These are phyloP conservation scores for Biancaea sappan DNA, from an alignment of 306 rosid genomes.

Conservation along the genomic window DNA sequence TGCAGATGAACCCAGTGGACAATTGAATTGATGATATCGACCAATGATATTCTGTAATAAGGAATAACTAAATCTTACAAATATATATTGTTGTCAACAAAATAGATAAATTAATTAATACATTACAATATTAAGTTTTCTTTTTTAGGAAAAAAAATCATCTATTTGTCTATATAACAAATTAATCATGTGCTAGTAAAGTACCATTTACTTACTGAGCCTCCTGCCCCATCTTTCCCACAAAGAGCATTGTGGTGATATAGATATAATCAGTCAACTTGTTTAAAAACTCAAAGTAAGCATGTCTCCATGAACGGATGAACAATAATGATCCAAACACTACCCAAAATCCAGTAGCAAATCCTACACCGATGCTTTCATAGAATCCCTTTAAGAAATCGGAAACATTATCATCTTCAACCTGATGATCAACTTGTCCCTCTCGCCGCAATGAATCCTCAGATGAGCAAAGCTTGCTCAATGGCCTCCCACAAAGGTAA, in stretches of 20 bases:
- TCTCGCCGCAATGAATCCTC: background rate
- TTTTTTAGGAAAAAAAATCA: too few relatives aligned
- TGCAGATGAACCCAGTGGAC: too few relatives aligned
- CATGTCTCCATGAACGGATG: background rate
- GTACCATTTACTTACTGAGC: background rate
- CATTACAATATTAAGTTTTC: too few relatives aligned
- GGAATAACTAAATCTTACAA: too few relatives aligned
- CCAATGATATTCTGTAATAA: too few relatives aligned
- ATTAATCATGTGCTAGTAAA: too few relatives aligned
- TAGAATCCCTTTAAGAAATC: background rate
- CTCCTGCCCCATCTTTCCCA: background rate
- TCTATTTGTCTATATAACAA: background rate
- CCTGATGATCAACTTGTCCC: too few relatives aligned
- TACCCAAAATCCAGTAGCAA: background rate
- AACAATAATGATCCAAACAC: background rate
- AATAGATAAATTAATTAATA: too few relatives aligned
- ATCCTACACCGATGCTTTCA: background rate
- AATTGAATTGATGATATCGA: too few relatives aligned
- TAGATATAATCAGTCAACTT: background rate
- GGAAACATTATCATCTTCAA: background rate
- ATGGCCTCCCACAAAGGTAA: background rate
- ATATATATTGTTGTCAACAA: too few relatives aligned
- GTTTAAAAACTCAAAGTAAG: background rate
- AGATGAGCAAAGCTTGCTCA: background rate
- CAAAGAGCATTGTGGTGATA: background rate